Conservation (phyloP, 108 stramenopile genomes). For the Cyclostephanos tholiformis region DNA sequence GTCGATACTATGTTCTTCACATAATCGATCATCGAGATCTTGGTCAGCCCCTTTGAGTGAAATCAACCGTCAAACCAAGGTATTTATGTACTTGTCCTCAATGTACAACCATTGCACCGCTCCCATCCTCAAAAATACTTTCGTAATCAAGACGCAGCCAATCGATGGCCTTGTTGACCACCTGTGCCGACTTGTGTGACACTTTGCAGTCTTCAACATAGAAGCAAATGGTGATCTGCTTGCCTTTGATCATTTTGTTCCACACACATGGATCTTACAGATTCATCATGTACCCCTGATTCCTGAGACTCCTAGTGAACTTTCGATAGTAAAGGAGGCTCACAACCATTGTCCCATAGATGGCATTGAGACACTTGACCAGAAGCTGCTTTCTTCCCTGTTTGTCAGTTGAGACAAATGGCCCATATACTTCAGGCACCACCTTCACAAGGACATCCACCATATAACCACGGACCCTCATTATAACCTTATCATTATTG, state of each 20-base stretch:
- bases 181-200: too few species aligned
- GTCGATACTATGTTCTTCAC: too few species aligned
- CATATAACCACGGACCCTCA: constrained; percentile 23
- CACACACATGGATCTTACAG: neutral
- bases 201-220: neutral
- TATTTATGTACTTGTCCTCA: neutral
- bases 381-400: constrained; percentile 7
- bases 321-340: too few species aligned
- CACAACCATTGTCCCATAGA: too few species aligned
- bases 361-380: too few species aligned
- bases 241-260: neutral
- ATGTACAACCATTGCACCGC: constrained; percentile 10
- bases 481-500: neutral
- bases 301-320: too few species aligned
- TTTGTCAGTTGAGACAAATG: constrained; percentile 5
- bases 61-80: too few species aligned
- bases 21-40: too few species aligned
- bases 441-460: constrained; percentile 31
- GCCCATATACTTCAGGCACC: constrained; percentile 30
- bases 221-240: neutral
- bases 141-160: constrained; percentile 15
- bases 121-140: too few species aligned
- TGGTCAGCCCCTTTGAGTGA: too few species aligned
- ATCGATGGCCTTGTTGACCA: too few species aligned
- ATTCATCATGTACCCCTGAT: too few species aligned